Base-by-base conservation (phyloP, 352 stramenopile genomes). In the Phytopythium sindhum region DNA sequence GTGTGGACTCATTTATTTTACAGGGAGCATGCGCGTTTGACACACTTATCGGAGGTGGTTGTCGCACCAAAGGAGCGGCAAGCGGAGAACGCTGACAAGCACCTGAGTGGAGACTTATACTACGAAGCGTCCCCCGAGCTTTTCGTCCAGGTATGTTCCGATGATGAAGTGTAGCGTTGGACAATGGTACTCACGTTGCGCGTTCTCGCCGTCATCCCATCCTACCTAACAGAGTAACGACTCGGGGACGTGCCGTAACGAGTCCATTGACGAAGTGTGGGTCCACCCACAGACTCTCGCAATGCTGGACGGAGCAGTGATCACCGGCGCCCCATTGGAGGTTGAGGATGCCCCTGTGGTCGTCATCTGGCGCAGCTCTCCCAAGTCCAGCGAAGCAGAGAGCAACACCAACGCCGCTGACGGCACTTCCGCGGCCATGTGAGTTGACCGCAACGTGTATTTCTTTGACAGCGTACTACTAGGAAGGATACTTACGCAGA, bases 31-130 rank as follows among this genome's bases (percentile, higher is more conserved):
- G 86, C 83, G 45, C 81, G 83, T 1, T 66, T 94, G 37, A 86
- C 80, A 14, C 73, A 84, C 5, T 77, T 85, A n/a, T 86, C 83
- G 3, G 81, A 94, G 63, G 69, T 94, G 21, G 81, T 90, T 53
- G 85, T 94, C 9, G 80, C 84, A 0, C 86, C 86, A 23, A 94
- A 94, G 70, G 78, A 89, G 52, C 83, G 86, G 15, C 68, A 72
- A 62, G 26, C 59, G 21, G 44, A 78, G 24, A 61, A 55, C 8
- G 35, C 68, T 1, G 69, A 72, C 37, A 70, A 65, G 4, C 60
- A 64, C 26, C 58, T 90, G 17, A 84, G 75, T 31, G 45, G 69
- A 1, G 79, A 86, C 61, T 75, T 89, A 23, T 88, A 84, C 57
- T 91, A 75, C 29, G 78, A 84, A 62, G 67, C 86, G 6, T 92